Evolutionary conservation across 2,329 filamentous ascomycete genomes (phyloP).

Genomic region (Penicillium sp.): DNA sequence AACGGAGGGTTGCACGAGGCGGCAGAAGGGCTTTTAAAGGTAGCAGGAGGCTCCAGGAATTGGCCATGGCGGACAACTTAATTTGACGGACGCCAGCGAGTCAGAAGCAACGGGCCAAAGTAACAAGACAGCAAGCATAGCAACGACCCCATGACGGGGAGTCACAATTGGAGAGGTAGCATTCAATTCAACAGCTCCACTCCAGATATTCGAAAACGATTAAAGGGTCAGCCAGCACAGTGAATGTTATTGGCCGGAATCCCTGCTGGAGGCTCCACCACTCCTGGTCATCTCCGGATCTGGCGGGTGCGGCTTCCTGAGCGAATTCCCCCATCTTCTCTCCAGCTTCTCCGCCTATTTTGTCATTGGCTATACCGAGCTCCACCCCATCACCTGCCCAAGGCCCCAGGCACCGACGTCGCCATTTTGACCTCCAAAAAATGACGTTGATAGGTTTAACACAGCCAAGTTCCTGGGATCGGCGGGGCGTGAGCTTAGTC

Average conservation of each 20-base stretch:
- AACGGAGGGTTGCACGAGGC: slow-evolving; percentile 21
- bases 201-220: slow-evolving; percentile 5
- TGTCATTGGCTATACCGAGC: slow-evolving; percentile 3
- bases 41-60: slow-evolving; percentile 6
- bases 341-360: slow-evolving; percentile 12
- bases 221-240: background rate
- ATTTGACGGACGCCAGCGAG: background rate
- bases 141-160: background rate
- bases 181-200: background rate
- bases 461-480: slow-evolving; percentile 7
- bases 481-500: slow-evolving; percentile 7
- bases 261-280: slow-evolving; percentile 14
- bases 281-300: slow-evolving; percentile 26
- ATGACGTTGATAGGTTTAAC: slow-evolving; percentile 3
- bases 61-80: background rate
- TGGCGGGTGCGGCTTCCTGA: slow-evolving; percentile 10
- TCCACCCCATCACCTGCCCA: background rate
- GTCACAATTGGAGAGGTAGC: background rate
- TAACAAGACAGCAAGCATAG: background rate
- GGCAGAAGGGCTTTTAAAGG: slow-evolving; percentile 22
- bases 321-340: slow-evolving; percentile 9
- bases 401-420: background rate
- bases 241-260: slow-evolving; percentile 10
- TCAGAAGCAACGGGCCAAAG: background rate
- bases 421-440: background rate